These are phyloP conservation scores for Helotiales sp. DNA, from an alignment of 2,329 filamentous ascomycete species.

Conservation along the genomic window DNA sequence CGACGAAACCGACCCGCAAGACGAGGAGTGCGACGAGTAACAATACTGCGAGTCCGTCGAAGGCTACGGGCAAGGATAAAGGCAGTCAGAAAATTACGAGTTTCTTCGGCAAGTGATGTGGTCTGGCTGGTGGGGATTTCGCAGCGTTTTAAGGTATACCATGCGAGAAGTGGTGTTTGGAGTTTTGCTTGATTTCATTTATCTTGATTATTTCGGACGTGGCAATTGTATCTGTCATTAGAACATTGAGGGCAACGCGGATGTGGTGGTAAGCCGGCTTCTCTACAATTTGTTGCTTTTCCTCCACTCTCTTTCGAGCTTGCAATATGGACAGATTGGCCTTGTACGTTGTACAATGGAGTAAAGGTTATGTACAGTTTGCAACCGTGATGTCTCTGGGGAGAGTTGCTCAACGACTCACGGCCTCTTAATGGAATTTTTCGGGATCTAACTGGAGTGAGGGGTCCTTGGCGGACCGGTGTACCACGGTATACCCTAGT, in stretches of 20 bases:
- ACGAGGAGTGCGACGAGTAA: slow-evolving; percentile 42
- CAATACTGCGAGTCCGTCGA: slow-evolving; percentile 37
- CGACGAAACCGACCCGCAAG: slow-evolving; percentile 33
- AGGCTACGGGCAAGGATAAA: slow-evolving; percentile 33
- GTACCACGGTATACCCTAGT: neutral
- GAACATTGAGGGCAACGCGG: too few relatives aligned
- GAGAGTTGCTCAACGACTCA: too few relatives aligned
- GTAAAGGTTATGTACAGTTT: neutral
- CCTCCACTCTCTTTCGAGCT: neutral
- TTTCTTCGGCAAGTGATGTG: slow-evolving; percentile 51
- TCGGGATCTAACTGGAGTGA: too few relatives aligned
- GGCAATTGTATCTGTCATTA: too few relatives aligned
- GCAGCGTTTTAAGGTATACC: neutral
- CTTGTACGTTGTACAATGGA: neutral
- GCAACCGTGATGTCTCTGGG: too few relatives aligned
- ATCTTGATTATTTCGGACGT: too few relatives aligned
- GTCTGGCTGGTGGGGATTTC: neutral
- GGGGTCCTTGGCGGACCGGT: slow-evolving; percentile 1
- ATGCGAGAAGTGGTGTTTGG: neutral
- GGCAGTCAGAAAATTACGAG: slow-evolving; percentile 54
- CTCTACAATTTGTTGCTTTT: neutral
- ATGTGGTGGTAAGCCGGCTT: too few relatives aligned
- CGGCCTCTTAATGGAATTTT: too few relatives aligned
- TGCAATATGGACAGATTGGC: neutral
- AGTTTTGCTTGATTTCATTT: neutral